Percentiles rank a stretch among this genome's conserved stretches.
phyloP scores from a whole-genome alignment of 2,329 filamentous ascomycete species.

The Botrytis galanthina region DNA sequence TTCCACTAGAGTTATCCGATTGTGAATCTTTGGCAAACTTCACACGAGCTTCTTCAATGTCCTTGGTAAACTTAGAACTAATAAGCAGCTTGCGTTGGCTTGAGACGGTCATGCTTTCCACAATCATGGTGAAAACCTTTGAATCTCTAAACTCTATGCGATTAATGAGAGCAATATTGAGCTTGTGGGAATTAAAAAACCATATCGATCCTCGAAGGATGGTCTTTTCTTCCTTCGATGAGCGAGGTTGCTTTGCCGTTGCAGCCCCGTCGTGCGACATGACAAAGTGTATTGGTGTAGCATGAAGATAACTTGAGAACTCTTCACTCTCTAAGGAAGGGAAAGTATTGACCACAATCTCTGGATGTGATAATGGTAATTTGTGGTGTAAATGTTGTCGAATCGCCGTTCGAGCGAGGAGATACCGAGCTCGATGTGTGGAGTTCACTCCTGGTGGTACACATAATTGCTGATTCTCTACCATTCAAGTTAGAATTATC shows the following conservation, averaged over 20 bases:
- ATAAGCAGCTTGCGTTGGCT: conserved; percentile 27
- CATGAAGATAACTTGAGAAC: conserved; percentile 56
- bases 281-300: conserved; percentile 61
- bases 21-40: conserved; percentile 20
- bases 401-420: conserved; percentile 60
- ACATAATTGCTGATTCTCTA: conserved; percentile 52
- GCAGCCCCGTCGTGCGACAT: conserved; percentile 62
- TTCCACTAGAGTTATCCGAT: background rate
- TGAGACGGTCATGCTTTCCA: conserved; percentile 39
- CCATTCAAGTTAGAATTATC: conserved; percentile 19
- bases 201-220: conserved; percentile 49
- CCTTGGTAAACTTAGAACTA: conserved; percentile 22
- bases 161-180: conserved; percentile 63
- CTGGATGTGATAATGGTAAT: conserved; percentile 30
- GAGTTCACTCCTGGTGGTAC: conserved; percentile 46
- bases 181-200: conserved; percentile 53
- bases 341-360: conserved; percentile 43
- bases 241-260: conserved; percentile 1
- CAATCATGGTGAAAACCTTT: conserved; percentile 49
- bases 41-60: conserved; percentile 23
- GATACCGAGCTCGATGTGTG: conserved; percentile 45
- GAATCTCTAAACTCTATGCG: conserved; percentile 57
- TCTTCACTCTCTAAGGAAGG: conserved; percentile 46
- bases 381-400: conserved; percentile 54
- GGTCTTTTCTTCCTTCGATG: conserved; percentile 27